Base-by-base conservation (phyloP, 2,329 filamentous ascomycete genomes). In the Talaromyces sp. region DNA sequence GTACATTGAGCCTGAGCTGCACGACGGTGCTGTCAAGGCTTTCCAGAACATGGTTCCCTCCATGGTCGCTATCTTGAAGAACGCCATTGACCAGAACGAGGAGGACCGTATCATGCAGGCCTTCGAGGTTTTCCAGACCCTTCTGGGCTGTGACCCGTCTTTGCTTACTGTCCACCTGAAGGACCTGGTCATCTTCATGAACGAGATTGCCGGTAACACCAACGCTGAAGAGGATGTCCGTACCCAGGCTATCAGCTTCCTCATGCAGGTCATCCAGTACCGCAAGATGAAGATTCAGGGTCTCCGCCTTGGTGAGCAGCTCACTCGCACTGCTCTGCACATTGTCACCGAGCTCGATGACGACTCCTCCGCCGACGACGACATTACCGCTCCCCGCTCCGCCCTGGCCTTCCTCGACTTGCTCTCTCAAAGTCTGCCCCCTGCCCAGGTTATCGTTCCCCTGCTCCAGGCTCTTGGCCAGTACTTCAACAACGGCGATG, bases 121-220 rank as follows among this genome's bases (percentile, higher is more conserved):
- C 22, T 99, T 97, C 65, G 94, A 97, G 71, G 91, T 96, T 62
- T 96, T 97, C 83, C 94, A 97, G 79, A 94, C 90, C 46, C 87
- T 97, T 66, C 84, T 99, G 49, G 89, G 89, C 59, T 96, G 91
- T 72, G 93, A 97, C 71, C 88, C 90, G 27, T 84, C 90, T 42
- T 83, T 97, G 46, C 80, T 97, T 47, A 89, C 87, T 61, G 81
- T 84, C 50, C 92, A 97, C 77, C 90, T 99, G 68, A 90, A 88
- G 70, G 91, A 97, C 66, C 83, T 99, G 8, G 82, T 97, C 55
- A 85, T 89, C 63, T 96, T 97, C 80, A 97, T 97, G 90, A 88
- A 96, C 66, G 87, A 94, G 54, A 82, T 99, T 49, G 85, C 89
- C 42, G 82, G 83, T 64, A 90, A 95, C 75, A 88, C 82, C 40